phyloP scores from a whole-genome alignment of 805 yeast species.

The Yamadazyma akitaensis region DNA sequence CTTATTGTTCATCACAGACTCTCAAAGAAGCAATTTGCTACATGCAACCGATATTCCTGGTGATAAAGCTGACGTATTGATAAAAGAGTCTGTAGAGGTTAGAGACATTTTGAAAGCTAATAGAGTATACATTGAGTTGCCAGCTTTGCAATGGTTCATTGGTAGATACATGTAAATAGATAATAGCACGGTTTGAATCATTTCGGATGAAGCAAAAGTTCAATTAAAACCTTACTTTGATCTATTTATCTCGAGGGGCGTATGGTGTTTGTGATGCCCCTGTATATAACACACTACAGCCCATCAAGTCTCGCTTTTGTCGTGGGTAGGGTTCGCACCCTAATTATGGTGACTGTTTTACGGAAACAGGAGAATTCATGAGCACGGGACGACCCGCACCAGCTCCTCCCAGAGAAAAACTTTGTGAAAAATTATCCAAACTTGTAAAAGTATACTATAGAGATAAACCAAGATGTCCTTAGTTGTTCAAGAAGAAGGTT shows the following conservation, averaged over 20 bases:
- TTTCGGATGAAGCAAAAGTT: too few species aligned
- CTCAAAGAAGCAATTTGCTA: constrained; percentile 57
- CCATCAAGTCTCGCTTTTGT: too few species aligned
- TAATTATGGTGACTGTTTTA: constrained; percentile 3
- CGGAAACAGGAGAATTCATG: background rate
- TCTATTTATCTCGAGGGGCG: too few species aligned
- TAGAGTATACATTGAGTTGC: constrained; percentile 66
- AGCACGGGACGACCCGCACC: constrained; percentile 10
- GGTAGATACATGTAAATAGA: constrained; percentile 26
- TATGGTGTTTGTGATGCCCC: too few species aligned
- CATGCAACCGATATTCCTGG: constrained; percentile 53
- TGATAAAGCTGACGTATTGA: constrained; percentile 58
- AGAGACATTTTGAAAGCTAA: constrained; percentile 80
- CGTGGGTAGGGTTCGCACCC: constrained; percentile 21
- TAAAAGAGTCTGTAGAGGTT: constrained; percentile 77
- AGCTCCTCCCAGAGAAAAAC: constrained; percentile 9
- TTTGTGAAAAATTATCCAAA: constrained; percentile 12
- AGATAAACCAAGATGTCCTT: constrained; percentile 65
- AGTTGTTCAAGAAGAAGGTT: constrained; percentile 98
- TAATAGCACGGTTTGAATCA: background rate
- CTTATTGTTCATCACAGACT: constrained; percentile 66
- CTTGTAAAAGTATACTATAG: constrained; percentile 3
- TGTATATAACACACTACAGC: too few species aligned
- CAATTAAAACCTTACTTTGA: too few species aligned
- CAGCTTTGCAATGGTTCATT: constrained; percentile 63